Conservation (phyloP, 139 green algal genomes). For the Desmodesmus armatus region DNA sequence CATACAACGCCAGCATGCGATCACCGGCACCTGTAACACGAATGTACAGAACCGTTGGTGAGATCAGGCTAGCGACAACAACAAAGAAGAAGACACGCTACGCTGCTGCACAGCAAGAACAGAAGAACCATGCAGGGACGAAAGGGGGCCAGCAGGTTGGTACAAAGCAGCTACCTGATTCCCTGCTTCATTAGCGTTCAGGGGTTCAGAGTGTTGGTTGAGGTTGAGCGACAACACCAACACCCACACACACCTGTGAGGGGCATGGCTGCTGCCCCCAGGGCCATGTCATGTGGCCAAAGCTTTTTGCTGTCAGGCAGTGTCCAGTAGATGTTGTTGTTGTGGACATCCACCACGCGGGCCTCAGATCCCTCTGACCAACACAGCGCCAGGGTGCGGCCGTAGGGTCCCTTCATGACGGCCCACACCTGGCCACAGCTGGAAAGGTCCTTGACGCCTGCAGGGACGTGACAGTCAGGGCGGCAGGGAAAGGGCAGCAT, state of each 20-base stretch:
- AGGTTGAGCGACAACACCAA: no score
- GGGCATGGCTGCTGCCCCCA: conserved; percentile 66
- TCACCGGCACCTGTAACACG: conserved; percentile 69
- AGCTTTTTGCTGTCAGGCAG: conserved; percentile 54
- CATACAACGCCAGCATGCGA: conserved; percentile 72
- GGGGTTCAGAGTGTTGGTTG: no score
- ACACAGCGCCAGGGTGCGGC: conserved; percentile 69
- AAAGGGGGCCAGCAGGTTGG: no score
- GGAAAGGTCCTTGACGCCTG: conserved; percentile 39
- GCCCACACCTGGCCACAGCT: conserved; percentile 69
- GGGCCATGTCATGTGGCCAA: conserved; percentile 74
- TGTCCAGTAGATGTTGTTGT: conserved; percentile 42
- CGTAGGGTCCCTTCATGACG: conserved; percentile 74
- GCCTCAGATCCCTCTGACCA: conserved; percentile 61
- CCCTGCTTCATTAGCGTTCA: no score
- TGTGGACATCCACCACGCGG: conserved; percentile 34
- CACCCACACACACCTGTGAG: conserved; percentile 47
- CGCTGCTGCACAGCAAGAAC: no score
- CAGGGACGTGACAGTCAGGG: neutral
- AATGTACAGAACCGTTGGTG: no score
- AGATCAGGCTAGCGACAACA: no score
- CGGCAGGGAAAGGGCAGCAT: no score
- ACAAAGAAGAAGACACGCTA: no score
- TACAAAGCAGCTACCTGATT: no score
- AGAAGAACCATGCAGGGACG: no score